Percentiles rank a stretch among this genome's conserved stretches.
These are phyloP conservation scores for Rosa chinensis DNA, from an alignment of 306 rosid genomes.

Conservation along the genomic window DNA sequence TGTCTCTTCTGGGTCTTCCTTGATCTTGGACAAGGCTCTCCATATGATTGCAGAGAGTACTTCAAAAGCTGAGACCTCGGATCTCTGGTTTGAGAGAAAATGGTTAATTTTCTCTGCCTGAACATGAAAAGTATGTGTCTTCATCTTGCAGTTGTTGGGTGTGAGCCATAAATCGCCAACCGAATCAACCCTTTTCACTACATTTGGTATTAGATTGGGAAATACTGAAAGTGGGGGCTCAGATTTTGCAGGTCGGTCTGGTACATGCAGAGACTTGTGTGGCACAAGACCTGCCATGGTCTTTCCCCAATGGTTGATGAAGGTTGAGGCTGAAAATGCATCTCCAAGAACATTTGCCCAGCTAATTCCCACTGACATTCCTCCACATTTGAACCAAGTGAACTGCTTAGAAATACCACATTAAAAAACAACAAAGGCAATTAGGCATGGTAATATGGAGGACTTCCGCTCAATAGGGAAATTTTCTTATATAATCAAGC, in stretches of 20 bases:
- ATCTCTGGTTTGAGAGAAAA: no score
- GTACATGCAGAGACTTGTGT: conserved; percentile 27
- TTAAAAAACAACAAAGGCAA: not conserved
- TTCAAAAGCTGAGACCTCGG: no score
- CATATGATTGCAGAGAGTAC: no score
- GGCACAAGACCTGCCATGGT: conserved; percentile 36
- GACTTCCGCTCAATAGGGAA: no score
- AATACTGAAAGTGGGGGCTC: conserved; percentile 8
- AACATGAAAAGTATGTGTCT: conserved; percentile 46
- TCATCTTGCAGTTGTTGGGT: conserved; percentile 31
- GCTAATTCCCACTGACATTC: conserved; percentile 62
- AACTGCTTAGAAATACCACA: conserved; percentile 33
- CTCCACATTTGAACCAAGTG: conserved; percentile 76
- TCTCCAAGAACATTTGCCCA: conserved; percentile 91
- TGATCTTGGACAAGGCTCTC: no score
- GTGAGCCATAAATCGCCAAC: conserved; percentile 44
- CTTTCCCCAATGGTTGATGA: conserved; percentile 56
- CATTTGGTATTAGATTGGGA: conserved; percentile 22
- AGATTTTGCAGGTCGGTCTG: not conserved
- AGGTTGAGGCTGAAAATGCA: conserved; percentile 58
- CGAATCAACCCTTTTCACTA: conserved; percentile 33
- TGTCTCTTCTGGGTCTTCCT: no score
- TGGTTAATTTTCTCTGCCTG: conserved; percentile 6
- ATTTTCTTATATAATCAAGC: no score
- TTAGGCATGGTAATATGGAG: no score